phyloP scores from a whole-genome alignment of 2,329 filamentous ascomycete genomes.

The Ophiostoma populinum region DNA sequence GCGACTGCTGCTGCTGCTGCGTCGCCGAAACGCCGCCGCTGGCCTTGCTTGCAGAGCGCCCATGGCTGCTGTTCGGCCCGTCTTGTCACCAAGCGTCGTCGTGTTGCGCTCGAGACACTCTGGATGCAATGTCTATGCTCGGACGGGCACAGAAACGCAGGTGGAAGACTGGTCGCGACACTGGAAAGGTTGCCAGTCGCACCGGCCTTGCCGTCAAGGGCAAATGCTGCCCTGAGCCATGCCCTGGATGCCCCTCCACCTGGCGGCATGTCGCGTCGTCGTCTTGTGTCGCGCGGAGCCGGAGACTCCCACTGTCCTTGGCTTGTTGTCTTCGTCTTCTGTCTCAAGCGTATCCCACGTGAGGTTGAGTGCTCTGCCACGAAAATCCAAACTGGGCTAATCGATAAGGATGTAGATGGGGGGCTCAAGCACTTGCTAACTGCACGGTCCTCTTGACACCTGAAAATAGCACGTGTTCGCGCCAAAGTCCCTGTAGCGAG shows the following conservation, averaged over 20 bases:
- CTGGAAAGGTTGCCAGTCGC: neutral
- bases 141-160: slow-evolving; percentile 10
- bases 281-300: neutral
- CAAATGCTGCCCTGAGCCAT: slow-evolving; percentile 8
- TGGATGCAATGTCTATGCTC: neutral
- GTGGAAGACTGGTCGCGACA: slow-evolving; percentile 3
- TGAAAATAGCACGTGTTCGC: slow-evolving; percentile 2
- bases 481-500: too few relatives aligned
- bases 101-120: too few relatives aligned
- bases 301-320: too few relatives aligned
- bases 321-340: too few relatives aligned
- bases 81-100: too few relatives aligned
- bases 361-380: neutral
- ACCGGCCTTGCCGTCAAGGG: slow-evolving; percentile 5
- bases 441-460: neutral
- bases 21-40: too few relatives aligned
- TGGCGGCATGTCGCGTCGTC: slow-evolving; percentile 3
- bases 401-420: too few relatives aligned
- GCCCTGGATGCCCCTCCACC: slow-evolving; percentile 3
- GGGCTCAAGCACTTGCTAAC: too few relatives aligned
- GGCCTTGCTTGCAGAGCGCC: too few relatives aligned
- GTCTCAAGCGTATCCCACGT: neutral
- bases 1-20: too few relatives aligned
- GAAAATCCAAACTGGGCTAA: neutral
- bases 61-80: too few relatives aligned